Percentiles rank a stretch among this genome's conserved stretches.
Conservation (phyloP, 2,329 filamentous ascomycete species). For the Aureobasidium subglaciale region DNA sequence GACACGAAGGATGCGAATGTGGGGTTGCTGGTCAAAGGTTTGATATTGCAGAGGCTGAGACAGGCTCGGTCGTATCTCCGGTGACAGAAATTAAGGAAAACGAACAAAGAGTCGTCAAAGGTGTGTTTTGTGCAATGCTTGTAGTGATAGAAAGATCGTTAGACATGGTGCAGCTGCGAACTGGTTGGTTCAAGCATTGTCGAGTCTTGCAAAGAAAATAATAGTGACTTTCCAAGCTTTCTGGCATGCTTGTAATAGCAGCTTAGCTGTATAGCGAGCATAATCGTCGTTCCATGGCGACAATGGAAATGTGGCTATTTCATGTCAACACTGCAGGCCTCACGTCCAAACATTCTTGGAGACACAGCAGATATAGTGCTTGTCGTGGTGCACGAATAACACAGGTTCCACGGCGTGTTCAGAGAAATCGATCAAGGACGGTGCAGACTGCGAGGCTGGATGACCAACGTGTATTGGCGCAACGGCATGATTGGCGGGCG, state of each 20-base stretch:
- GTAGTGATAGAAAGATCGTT: too few relatives aligned
- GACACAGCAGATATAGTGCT: too few relatives aligned
- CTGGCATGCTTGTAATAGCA: neutral
- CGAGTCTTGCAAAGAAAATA: too few relatives aligned
- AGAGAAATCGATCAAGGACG: too few relatives aligned
- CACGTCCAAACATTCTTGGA: too few relatives aligned
- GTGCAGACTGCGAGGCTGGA: neutral
- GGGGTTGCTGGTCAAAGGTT: neutral
- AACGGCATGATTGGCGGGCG: constrained; percentile 1
- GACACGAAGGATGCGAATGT: constrained; percentile 5
- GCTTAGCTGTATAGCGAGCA: too few relatives aligned
- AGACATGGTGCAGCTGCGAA: too few relatives aligned
- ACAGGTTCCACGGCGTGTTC: neutral
- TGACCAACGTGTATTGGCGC: neutral
- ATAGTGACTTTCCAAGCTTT: neutral
- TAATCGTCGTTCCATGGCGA: too few relatives aligned
- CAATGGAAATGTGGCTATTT: too few relatives aligned
- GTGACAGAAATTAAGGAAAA: neutral
- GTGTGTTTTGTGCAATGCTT: too few relatives aligned
- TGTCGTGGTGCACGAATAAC: neutral
- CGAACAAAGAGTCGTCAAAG: neutral
- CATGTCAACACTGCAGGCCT: too few relatives aligned
- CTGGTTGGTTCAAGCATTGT: too few relatives aligned
- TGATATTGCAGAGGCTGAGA: neutral
- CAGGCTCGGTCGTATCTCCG: neutral